phyloP scores from a whole-genome alignment of 169 alveolate species.

The Cardiosporidium cionae region DNA sequence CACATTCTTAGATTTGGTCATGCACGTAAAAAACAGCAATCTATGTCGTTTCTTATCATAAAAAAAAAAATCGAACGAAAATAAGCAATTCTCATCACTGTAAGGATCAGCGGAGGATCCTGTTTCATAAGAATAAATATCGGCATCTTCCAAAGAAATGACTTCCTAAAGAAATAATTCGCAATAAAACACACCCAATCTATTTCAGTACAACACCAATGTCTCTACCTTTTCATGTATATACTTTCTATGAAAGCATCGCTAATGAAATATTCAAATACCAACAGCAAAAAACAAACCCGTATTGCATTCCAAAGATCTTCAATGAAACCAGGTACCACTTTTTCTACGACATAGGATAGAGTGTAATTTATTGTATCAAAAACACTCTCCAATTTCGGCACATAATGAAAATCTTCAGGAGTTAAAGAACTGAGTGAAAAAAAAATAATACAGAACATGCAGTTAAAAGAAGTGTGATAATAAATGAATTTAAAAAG shows the following conservation, averaged over 20 bases:
- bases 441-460: not conserved
- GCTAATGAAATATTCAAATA: too few relatives aligned
- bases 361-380: slow-evolving; percentile 39
- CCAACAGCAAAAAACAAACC: too few relatives aligned
- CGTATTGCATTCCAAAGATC: slow-evolving; percentile 40
- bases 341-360: slow-evolving; percentile 40
- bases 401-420: slow-evolving; percentile 37
- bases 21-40: not conserved
- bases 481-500: not conserved
- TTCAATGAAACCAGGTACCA: slow-evolving; percentile 42
- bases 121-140: not conserved
- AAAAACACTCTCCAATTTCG: slow-evolving; percentile 24
- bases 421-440: slow-evolving; percentile 42
- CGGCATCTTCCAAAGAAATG: not conserved
- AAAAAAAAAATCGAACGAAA: not conserved
- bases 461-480: not conserved
- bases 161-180: not conserved
- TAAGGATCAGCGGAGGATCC: not conserved
- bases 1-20: not conserved
- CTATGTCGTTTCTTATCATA: not conserved
- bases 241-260: too few relatives aligned
- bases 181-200: too few relatives aligned
- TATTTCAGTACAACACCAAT: too few relatives aligned
- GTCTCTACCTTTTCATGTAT: too few relatives aligned
- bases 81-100: not conserved